Conservation (phyloP, 2,329 filamentous ascomycete species). For the Fusarium tuaranense region DNA sequence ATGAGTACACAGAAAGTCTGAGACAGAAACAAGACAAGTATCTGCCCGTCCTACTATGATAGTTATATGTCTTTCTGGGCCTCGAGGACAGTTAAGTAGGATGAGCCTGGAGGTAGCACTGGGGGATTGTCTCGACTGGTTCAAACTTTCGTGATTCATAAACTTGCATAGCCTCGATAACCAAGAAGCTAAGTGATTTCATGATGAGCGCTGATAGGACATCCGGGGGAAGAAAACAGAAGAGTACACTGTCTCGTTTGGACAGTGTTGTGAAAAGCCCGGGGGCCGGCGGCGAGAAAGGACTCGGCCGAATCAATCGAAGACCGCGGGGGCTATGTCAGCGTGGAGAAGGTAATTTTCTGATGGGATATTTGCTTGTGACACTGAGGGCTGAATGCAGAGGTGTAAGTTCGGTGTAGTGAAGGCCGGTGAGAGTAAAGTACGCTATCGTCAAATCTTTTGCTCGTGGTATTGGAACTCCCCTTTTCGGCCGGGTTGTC, state of each 20-base stretch:
- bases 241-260: background rate
- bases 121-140: slow-evolving; percentile 2
- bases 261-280: slow-evolving; percentile 3
- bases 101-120: slow-evolving; percentile 10
- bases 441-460: slow-evolving; percentile 32
- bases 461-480: slow-evolving; percentile 10
- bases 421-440: background rate
- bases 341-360: background rate
- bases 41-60: background rate
- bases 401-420: background rate
- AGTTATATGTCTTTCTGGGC: background rate
- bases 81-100: background rate
- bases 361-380: background rate
- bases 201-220: slow-evolving; percentile 19
- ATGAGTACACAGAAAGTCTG: background rate
- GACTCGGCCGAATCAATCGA: slow-evolving; percentile 3
- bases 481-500: slow-evolving; percentile 13
- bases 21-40: background rate
- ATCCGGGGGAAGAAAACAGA: background rate
- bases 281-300: slow-evolving; percentile 23
- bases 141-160: slow-evolving; percentile 4
- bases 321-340: background rate
- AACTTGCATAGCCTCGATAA: slow-evolving; percentile 19
- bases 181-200: slow-evolving; percentile 11
- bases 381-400: background rate